A percentile compares a stretch with the other conserved stretches of the same genome.
phyloP scores from a whole-genome alignment of 1,284 basidiomycete genomes.

The Amylostereum chailletii region DNA sequence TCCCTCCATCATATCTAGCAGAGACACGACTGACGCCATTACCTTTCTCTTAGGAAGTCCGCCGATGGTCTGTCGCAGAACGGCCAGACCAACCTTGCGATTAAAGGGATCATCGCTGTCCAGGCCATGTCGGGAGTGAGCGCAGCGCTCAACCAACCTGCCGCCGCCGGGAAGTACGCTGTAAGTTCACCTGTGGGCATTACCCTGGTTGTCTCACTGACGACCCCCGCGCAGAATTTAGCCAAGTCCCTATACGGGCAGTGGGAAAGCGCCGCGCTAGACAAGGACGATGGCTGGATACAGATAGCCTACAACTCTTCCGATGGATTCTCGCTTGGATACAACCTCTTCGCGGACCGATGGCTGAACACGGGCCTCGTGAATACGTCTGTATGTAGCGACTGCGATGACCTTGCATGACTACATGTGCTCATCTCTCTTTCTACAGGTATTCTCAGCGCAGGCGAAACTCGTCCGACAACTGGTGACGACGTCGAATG shows the following conservation, averaged over 20 bases:
- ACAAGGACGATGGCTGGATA: neutral
- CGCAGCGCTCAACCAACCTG: neutral
- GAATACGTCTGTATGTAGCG: constrained; percentile 3
- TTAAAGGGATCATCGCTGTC: constrained; percentile 10
- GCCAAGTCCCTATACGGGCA: constrained; percentile 2
- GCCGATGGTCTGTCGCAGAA: neutral
- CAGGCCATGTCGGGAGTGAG: constrained; percentile 9
- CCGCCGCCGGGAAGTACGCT: neutral
- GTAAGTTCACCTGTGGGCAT: neutral
- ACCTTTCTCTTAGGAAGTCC: neutral
- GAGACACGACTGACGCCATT: too few relatives aligned
- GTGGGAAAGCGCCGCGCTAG: constrained; percentile 3
- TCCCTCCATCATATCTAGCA: neutral
- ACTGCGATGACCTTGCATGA: neutral
- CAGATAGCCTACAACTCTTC: constrained; percentile 15
- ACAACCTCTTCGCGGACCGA: constrained; percentile 37
- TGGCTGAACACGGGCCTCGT: constrained; percentile 16
- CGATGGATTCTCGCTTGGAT: constrained; percentile 26
- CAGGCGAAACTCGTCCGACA: neutral
- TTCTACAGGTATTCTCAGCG: neutral
- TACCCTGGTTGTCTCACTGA: too few relatives aligned
- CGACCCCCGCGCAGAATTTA: neutral
- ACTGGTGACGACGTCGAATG: neutral
- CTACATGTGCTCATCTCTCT: neutral
- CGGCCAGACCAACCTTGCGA: constrained; percentile 8